Conservation (phyloP, 2,329 filamentous ascomycete genomes). For the Calonectria pteridis region DNA sequence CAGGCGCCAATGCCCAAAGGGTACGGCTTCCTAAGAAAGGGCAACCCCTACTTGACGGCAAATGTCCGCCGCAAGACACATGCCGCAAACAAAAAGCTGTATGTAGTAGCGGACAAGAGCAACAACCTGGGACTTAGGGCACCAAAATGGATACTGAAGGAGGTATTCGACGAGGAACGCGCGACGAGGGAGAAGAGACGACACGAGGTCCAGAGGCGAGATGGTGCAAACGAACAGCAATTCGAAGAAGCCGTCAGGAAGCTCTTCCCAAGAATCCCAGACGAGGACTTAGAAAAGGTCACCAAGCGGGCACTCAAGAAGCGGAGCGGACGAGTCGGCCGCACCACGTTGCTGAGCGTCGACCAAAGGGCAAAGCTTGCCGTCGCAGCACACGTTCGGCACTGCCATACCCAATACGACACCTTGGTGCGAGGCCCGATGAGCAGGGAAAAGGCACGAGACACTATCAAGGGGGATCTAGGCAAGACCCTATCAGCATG, state of each 20-base stretch:
- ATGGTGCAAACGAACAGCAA: conserved; percentile 12
- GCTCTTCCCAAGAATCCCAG: conserved; percentile 17
- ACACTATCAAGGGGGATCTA: neutral
- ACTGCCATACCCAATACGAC: conserved; percentile 19
- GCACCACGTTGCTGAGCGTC: conserved; percentile 5
- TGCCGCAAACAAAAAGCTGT: conserved; percentile 11
- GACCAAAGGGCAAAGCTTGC: conserved; percentile 13
- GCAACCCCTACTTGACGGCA: conserved; percentile 10
- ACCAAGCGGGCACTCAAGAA: conserved; percentile 14
- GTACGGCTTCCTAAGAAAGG: conserved; percentile 23
- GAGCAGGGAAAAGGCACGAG: conserved; percentile 1
- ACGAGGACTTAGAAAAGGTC: conserved; percentile 6
- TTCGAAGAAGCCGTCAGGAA: conserved; percentile 4
- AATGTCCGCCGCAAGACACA: conserved; percentile 21
- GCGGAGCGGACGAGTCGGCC: conserved; percentile 20
- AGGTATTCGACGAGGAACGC: conserved; percentile 8
- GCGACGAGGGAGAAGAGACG: conserved; percentile 9
- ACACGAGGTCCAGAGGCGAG: conserved; percentile 7
- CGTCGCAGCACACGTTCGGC: conserved; percentile 17
- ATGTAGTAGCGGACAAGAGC: conserved; percentile 3
- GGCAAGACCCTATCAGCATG: neutral
- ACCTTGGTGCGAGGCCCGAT: neutral
- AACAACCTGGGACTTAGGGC: conserved; percentile 5
- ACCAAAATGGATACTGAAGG: conserved; percentile 19
- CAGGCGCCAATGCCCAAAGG: conserved; percentile 16